These are phyloP conservation scores for Globisporangium irregulare DNA, from an alignment of 352 stramenopile species.

Conservation along the genomic window DNA sequence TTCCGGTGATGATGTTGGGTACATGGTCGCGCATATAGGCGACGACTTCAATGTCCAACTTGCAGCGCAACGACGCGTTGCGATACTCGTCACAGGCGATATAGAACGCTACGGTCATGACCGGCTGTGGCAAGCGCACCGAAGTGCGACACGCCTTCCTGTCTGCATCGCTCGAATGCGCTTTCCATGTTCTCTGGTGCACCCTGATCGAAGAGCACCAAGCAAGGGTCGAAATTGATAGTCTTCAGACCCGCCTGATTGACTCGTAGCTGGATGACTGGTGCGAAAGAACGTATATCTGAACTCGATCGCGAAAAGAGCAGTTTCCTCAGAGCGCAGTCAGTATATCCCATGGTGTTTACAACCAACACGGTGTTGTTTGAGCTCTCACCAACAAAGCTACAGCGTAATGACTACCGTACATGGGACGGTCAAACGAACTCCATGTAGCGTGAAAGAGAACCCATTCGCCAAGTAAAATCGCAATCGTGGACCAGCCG, in stretches of 20 bases:
- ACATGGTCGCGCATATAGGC: background rate
- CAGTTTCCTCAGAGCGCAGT: too few species aligned
- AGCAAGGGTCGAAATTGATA: conserved; percentile 24
- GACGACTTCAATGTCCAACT: background rate
- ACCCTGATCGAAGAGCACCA: conserved; percentile 36
- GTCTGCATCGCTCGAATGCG: conserved; percentile 31
- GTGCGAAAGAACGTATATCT: background rate
- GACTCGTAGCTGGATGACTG: conserved; percentile 19
- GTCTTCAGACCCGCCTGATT: conserved; percentile 35
- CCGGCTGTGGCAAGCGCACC: conserved; percentile 25
- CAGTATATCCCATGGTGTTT: too few species aligned
- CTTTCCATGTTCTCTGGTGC: conserved; percentile 29
- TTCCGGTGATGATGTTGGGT: background rate
- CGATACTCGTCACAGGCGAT: background rate
- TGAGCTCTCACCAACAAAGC: too few species aligned
- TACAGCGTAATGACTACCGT: too few species aligned
- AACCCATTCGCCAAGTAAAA: too few species aligned
- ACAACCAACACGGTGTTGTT: too few species aligned
- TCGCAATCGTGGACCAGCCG: too few species aligned
- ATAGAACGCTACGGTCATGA: conserved; percentile 6
- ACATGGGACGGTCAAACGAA: too few species aligned
- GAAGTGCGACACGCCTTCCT: conserved; percentile 37
- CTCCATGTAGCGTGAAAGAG: too few species aligned
- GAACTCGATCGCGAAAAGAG: too few species aligned
- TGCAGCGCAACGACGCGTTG: background rate